These are phyloP conservation scores for Globisporangium carolinianum DNA, from an alignment of 352 stramenopile genomes.

Conservation along the genomic window DNA sequence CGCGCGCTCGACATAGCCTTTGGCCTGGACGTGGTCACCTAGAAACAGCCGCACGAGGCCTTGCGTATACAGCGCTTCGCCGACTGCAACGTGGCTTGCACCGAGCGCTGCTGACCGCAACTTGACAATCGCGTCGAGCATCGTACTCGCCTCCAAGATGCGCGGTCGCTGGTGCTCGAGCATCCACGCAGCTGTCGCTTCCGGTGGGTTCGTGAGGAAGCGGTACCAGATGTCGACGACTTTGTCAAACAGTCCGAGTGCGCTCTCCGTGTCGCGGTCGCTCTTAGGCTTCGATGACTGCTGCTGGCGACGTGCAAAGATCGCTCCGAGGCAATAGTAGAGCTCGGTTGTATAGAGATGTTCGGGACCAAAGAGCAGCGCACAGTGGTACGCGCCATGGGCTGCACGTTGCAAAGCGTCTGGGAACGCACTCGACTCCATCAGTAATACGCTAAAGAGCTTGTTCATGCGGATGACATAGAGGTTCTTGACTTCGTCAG, in stretches of 20 bases:
- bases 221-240: conserved; percentile 77
- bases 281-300: conserved; percentile 11
- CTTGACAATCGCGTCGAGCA: conserved; percentile 49
- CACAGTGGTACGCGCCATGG: conserved; percentile 66
- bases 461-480: conserved; percentile 72
- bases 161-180: conserved; percentile 46
- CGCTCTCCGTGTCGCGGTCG: conserved; percentile 29
- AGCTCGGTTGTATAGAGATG: conserved; percentile 69
- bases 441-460: conserved; percentile 51
- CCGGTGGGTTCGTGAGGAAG: conserved; percentile 60
- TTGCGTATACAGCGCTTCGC: conserved; percentile 56
- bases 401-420: conserved; percentile 56
- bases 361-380: conserved; percentile 60
- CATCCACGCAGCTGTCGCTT: conserved; percentile 60
- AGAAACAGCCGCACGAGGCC: conserved; percentile 50
- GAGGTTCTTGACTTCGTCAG: conserved; percentile 54
- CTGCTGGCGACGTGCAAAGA: conserved; percentile 47
- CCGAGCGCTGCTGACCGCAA: conserved; percentile 35
- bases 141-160: conserved; percentile 45
- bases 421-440: conserved; percentile 37
- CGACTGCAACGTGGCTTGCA: conserved; percentile 42
- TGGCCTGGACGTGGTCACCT: conserved; percentile 37
- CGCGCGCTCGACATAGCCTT: conserved; percentile 40
- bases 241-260: conserved; percentile 68
- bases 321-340: conserved; percentile 64